These are phyloP conservation scores for Piedraia hortae DNA, from an alignment of 2,329 filamentous ascomycete genomes.

Conservation along the genomic window DNA sequence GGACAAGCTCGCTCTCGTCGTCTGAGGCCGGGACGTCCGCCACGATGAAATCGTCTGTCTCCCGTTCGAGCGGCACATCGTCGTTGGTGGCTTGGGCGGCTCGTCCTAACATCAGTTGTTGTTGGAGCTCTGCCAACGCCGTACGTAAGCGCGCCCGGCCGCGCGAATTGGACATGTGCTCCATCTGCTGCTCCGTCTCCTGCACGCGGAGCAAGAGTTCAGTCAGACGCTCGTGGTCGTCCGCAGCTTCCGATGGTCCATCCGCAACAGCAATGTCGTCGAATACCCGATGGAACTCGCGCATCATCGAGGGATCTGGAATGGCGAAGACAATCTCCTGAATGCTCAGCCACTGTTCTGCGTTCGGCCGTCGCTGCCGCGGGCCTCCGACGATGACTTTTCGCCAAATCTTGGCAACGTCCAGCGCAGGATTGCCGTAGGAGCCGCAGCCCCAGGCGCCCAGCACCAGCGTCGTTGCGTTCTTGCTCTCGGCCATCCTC, in stretches of 20 bases:
- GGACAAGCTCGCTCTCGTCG: constrained; percentile 2
- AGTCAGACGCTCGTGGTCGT: constrained; percentile 3
- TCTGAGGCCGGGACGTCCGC: constrained; percentile 5
- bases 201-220: constrained; percentile 10
- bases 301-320: constrained; percentile 23
- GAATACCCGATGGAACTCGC: constrained; percentile 19
- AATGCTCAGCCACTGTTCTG: constrained; percentile 18
- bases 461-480: constrained; percentile 24
- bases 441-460: constrained; percentile 39
- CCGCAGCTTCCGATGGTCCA: constrained; percentile 2
- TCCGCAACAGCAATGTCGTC: constrained; percentile 8
- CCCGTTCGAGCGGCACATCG: constrained; percentile 6
- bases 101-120: constrained; percentile 10
- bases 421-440: constrained; percentile 31
- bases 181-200: constrained; percentile 12
- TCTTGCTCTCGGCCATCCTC: constrained; percentile 22
- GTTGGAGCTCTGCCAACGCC: constrained; percentile 10
- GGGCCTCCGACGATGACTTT: constrained; percentile 13
- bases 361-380: constrained; percentile 11
- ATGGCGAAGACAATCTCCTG: constrained; percentile 32
- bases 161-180: constrained; percentile 9
- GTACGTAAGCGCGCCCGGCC: constrained; percentile 9
- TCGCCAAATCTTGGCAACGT: constrained; percentile 29
- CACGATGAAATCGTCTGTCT: constrained; percentile 6
- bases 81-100: constrained; percentile 7